phyloP scores from a whole-genome alignment of 495 filamentous ascomycete genomes.

The Xylaria scruposa region DNA sequence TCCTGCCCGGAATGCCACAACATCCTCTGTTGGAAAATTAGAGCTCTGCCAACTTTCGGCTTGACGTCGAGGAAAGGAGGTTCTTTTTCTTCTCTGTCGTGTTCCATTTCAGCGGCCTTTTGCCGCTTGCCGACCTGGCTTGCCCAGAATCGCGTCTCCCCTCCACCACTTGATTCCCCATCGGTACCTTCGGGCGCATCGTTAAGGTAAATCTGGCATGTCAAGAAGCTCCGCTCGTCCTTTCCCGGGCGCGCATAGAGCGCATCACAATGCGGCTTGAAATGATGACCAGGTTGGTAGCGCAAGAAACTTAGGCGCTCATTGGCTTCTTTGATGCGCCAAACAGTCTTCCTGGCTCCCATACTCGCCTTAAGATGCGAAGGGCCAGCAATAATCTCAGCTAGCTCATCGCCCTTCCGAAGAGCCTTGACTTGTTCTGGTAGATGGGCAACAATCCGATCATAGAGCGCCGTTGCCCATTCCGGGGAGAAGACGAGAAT shows the following conservation, averaged over 20 bases:
- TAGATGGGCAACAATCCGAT: constrained; percentile 71
- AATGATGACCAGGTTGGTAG: constrained; percentile 79
- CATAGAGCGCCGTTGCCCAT: constrained; percentile 70
- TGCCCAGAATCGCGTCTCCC: constrained; percentile 60
- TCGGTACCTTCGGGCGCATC: constrained; percentile 49
- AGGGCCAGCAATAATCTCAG: constrained; percentile 51
- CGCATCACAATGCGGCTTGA: constrained; percentile 78
- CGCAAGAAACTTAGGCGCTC: constrained; percentile 81
- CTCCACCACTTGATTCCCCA: constrained; percentile 51
- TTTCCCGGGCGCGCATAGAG: constrained; percentile 62
- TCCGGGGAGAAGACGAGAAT: constrained; percentile 64
- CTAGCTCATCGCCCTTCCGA: constrained; percentile 54
- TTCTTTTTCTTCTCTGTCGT: constrained; percentile 50
- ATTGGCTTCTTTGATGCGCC: constrained; percentile 68
- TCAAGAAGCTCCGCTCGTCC: constrained; percentile 59
- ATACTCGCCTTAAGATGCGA: constrained; percentile 41
- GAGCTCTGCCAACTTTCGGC: constrained; percentile 72
- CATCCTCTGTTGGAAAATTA: constrained; percentile 77
- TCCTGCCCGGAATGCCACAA: constrained; percentile 78
- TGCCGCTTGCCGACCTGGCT: constrained; percentile 33
- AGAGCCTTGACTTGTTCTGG: constrained; percentile 55
- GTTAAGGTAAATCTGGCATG: constrained; percentile 72
- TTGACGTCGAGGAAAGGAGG: constrained; percentile 74
- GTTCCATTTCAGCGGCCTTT: constrained; percentile 35
- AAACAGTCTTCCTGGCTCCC: constrained; percentile 42